Percentiles rank a stretch among this genome's conserved stretches.
Evolutionary conservation across 2,329 filamentous ascomycete genomes (phyloP).

Genomic region (Fusarium nygamai): DNA sequence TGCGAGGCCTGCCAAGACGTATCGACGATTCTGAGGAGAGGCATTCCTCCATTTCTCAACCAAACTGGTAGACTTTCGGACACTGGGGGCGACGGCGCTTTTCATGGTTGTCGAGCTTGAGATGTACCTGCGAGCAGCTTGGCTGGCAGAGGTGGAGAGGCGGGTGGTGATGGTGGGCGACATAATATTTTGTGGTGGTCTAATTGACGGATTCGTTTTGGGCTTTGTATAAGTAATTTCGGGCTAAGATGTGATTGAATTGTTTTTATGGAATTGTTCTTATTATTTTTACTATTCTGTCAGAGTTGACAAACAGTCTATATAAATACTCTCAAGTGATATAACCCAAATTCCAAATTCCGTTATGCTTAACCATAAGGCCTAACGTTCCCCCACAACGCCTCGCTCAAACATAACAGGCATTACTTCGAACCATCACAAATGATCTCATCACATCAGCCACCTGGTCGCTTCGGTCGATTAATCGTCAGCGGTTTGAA

Average conservation of each 20-base stretch:
- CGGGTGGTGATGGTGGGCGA: conserved; percentile 30
- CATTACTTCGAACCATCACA: conserved; percentile 4
- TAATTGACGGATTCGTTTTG: neutral
- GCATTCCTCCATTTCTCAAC: conserved; percentile 43
- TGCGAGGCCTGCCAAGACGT: conserved; percentile 35
- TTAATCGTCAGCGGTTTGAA: conserved; percentile 68
- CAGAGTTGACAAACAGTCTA: neutral
- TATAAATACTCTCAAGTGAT: conserved; percentile 22
- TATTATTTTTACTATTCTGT: neutral
- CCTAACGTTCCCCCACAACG: conserved; percentile 7
- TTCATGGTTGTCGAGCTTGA: conserved; percentile 34
- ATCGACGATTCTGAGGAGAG: conserved; percentile 41
- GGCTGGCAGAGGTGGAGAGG: conserved; percentile 19
- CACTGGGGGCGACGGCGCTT: conserved; percentile 8
- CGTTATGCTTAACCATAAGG: conserved; percentile 42
- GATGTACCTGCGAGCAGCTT: conserved; percentile 29
- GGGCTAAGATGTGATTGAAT: neutral
- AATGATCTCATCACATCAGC: conserved; percentile 15
- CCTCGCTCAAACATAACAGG: conserved; percentile 10
- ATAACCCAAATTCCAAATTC: neutral
- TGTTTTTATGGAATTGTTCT: neutral
- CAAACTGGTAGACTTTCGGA: neutral
- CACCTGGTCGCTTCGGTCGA: conserved; percentile 46
- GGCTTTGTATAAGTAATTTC: no score
- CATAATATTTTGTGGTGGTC: conserved; percentile 27